These are phyloP conservation scores for Fraxinus latifolia DNA, from an alignment of 305 asterid genomes.

Conservation along the genomic window DNA sequence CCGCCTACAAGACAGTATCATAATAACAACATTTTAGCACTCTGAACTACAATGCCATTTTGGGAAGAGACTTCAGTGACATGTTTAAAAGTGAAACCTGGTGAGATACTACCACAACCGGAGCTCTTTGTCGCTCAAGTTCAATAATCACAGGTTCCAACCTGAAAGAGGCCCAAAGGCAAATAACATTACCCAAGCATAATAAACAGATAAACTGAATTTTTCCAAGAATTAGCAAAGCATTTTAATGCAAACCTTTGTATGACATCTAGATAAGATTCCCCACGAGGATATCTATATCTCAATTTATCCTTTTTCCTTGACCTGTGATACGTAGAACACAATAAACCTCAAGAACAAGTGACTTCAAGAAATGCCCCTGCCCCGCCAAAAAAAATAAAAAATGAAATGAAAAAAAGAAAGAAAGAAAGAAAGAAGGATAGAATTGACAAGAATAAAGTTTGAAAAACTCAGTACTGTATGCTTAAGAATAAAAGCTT, in stretches of 20 bases:
- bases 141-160: slow-evolving; percentile 97
- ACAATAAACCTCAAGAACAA: slow-evolving; percentile 6
- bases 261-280: slow-evolving; percentile 95
- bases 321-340: slow-evolving; percentile 43
- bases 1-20: slow-evolving; percentile 53
- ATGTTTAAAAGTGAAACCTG: slow-evolving; percentile 53
- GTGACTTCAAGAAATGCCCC: background rate
- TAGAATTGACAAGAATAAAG: slow-evolving; percentile 1
- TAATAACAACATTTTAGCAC: slow-evolving; percentile 21
- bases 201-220: slow-evolving; percentile 6
- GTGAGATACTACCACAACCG: slow-evolving; percentile 95
- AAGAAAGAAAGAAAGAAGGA: background rate
- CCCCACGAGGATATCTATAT: slow-evolving; percentile 98
- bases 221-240: slow-evolving; percentile 12
- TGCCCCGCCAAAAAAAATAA: background rate
- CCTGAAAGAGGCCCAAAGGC: slow-evolving; percentile 40
- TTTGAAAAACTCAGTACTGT: background rate
- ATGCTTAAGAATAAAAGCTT: background rate
- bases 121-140: slow-evolving; percentile 97
- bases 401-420: no score
- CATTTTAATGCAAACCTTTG: slow-evolving; percentile 62
- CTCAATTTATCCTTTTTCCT: slow-evolving; percentile 95
- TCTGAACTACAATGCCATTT: slow-evolving; percentile 16
- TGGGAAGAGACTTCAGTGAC: slow-evolving; percentile 4
- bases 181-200: slow-evolving; percentile 21